Conservation (phyloP, 257 asterid genomes). For the Craterostigma plantagineum region DNA sequence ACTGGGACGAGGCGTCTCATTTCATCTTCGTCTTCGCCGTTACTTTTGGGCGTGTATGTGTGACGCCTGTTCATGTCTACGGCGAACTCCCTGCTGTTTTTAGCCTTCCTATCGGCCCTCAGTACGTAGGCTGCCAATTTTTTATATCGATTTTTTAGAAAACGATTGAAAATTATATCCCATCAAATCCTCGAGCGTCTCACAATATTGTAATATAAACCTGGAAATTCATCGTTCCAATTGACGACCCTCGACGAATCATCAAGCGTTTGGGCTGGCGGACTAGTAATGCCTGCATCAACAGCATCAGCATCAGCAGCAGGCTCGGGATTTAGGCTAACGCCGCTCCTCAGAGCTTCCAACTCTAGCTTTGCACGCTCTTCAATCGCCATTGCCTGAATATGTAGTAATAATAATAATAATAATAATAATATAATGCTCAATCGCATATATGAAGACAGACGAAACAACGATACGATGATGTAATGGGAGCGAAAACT, state of each 20-base stretch:
- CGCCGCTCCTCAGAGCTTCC: conserved; percentile 72
- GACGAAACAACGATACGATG: conserved; percentile 6
- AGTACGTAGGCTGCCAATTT: conserved; percentile 64
- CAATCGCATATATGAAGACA: conserved; percentile 4
- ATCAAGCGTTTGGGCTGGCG: conserved; percentile 22
- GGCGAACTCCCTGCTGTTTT: conserved; percentile 40
- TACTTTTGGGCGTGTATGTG: conserved; percentile 31
- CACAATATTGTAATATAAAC: conserved; percentile 13
- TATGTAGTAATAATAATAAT: conserved; percentile 1
- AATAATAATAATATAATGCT: not conserved
- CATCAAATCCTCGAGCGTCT: too few relatives aligned
- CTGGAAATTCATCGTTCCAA: conserved; percentile 94
- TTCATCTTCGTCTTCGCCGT: conserved; percentile 20
- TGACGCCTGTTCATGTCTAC: conserved; percentile 81
- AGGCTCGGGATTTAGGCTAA: conserved; percentile 72
- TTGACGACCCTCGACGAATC: conserved; percentile 51
- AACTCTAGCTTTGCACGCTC: conserved; percentile 79
- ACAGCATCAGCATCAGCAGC: too few relatives aligned
- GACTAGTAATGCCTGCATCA: conserved; percentile 38
- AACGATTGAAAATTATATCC: too few relatives aligned
- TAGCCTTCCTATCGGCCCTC: conserved; percentile 87
- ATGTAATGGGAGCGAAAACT: too few relatives aligned
- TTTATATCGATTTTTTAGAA: conserved; percentile 11
- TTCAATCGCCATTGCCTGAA: conserved; percentile 75
- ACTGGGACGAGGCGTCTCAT: conserved; percentile 63